These are phyloP conservation scores for Poa annua DNA, from an alignment of 176 grass and related monocot species.

Conservation along the genomic window DNA sequence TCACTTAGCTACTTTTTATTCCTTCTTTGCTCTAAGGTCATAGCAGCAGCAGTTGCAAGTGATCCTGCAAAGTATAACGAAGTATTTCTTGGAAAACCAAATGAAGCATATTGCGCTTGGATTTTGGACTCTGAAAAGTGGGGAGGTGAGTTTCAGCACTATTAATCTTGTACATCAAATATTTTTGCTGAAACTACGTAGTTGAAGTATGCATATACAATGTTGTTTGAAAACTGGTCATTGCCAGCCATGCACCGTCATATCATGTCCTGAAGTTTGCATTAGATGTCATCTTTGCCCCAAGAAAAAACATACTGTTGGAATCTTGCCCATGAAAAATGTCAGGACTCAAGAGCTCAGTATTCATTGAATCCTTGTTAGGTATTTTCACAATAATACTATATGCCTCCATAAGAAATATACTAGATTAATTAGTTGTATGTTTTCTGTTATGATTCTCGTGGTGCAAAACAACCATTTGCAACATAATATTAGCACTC, in stretches of 20 bases:
- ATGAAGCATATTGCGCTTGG: constrained; percentile 95
- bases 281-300: neutral
- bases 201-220: neutral
- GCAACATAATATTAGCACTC: constrained; percentile 8
- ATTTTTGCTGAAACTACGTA: constrained; percentile 1
- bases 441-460: neutral
- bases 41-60: constrained; percentile 82
- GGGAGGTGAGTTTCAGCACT: constrained; percentile 75
- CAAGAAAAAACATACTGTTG: neutral
- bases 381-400: neutral
- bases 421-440: constrained; percentile 3
- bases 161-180: neutral
- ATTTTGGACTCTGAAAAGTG: constrained; percentile 93
- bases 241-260: neutral
- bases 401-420: neutral
- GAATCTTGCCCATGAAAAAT: constrained; percentile 15
- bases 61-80: constrained; percentile 83
- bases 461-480: neutral
- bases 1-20: constrained; percentile 12
- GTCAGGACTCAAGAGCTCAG: neutral
- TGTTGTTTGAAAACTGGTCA: constrained; percentile 17
- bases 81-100: constrained; percentile 94
- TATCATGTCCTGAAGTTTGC: constrained; percentile 26
- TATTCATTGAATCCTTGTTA: neutral
- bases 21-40: constrained; percentile 59